Evolutionary conservation across 2,329 filamentous ascomycete species (phyloP).

Genomic region (Colletotrichum sp.): DNA sequence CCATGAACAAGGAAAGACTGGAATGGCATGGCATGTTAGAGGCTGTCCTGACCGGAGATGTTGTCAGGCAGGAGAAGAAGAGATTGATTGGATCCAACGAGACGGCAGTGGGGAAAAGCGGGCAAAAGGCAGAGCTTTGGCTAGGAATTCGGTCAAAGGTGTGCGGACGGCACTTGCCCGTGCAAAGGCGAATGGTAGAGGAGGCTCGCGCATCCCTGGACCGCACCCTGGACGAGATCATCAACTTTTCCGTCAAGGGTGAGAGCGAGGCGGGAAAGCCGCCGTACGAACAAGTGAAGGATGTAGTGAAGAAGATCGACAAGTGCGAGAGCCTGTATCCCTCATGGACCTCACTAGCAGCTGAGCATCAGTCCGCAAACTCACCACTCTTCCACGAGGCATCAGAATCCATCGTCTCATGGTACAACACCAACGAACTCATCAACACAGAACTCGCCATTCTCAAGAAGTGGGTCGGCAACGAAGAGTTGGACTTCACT

Average conservation of each 20-base stretch:
- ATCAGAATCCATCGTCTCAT: conserved; percentile 88
- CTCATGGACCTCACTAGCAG: conserved; percentile 75
- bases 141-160: conserved; percentile 83
- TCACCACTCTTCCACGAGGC: conserved; percentile 81
- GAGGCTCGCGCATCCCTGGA: conserved; percentile 79
- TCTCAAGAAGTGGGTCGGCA: conserved; percentile 95
- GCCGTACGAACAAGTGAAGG: conserved; percentile 85
- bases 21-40: conserved; percentile 99
- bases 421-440: conserved; percentile 96
- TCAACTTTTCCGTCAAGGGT: conserved; percentile 92
- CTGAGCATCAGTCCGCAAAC: conserved; percentile 76
- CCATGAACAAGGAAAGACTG: conserved; percentile 84
- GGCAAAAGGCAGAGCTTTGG: conserved; percentile 84
- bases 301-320: conserved; percentile 89
- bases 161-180: conserved; percentile 81
- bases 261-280: conserved; percentile 90
- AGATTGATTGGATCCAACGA: conserved; percentile 81
- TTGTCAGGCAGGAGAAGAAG: conserved; percentile 98
- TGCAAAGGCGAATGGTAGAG: conserved; percentile 88
- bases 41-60: conserved; percentile 93
- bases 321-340: conserved; percentile 87
- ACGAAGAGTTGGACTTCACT: conserved; percentile 90
- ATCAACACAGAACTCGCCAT: conserved; percentile 95
- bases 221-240: conserved; percentile 82
- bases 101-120: conserved; percentile 61